These are phyloP conservation scores for Lojkania enalia DNA, from an alignment of 2,329 filamentous ascomycete species.

Conservation along the genomic window DNA sequence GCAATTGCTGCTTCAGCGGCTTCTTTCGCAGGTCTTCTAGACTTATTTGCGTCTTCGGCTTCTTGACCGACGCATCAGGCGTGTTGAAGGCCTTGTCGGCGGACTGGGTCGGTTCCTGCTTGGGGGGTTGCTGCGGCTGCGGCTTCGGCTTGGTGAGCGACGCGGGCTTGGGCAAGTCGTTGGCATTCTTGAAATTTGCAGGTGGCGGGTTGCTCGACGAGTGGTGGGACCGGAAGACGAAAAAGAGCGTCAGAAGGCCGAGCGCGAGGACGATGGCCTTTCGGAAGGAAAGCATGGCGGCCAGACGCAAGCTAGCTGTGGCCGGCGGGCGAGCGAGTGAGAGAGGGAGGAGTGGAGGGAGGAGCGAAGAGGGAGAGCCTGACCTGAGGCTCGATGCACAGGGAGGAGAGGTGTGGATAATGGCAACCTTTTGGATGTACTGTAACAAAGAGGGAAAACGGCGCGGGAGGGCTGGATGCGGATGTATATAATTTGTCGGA, in stretches of 20 bases:
- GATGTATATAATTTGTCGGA: neutral
- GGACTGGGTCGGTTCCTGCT: slow-evolving; percentile 13
- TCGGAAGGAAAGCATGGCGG: slow-evolving; percentile 75
- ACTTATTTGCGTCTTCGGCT: slow-evolving; percentile 60
- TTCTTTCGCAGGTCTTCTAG: slow-evolving; percentile 72
- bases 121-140: slow-evolving; percentile 22
- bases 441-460: too few relatives aligned
- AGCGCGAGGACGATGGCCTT: slow-evolving; percentile 73
- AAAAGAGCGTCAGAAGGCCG: slow-evolving; percentile 69
- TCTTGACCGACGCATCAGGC: slow-evolving; percentile 43
- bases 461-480: neutral
- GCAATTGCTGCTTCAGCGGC: slow-evolving; percentile 77
- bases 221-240: slow-evolving; percentile 68
- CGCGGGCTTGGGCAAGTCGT: slow-evolving; percentile 42
- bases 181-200: slow-evolving; percentile 37
- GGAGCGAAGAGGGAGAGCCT: slow-evolving; percentile 10
- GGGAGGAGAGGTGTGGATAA: slow-evolving; percentile 2
- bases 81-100: slow-evolving; percentile 33
- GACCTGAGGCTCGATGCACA: slow-evolving; percentile 10
- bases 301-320: slow-evolving; percentile 10
- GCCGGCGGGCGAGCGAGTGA: slow-evolving; percentile 6
- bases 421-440: too few relatives aligned
- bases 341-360: neutral
- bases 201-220: slow-evolving; percentile 27
- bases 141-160: slow-evolving; percentile 35